Evolutionary conservation across 2,329 filamentous ascomycete species (phyloP), one percentile per base, ranked within the genome.

Genomic region (Sclerotinia subarctica): DNA sequence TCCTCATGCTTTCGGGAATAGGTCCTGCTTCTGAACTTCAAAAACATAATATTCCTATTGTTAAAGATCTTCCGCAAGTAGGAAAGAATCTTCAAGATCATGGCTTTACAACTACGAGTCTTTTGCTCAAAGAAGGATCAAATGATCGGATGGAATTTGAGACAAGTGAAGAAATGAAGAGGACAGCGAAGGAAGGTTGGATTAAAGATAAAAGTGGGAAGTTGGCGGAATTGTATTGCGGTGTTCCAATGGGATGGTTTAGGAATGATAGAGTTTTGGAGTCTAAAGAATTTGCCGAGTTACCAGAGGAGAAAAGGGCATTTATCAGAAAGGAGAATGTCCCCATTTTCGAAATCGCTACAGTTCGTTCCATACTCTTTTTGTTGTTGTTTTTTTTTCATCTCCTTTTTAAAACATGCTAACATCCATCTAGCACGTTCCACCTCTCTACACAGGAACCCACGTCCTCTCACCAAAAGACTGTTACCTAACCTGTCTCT

Each of bases 41-140:
- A 35, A 74, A 74, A 56, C 74, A 83, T 72, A 76, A 79, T 46
- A 88, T 89, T 69, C 77, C 80, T 2, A 78, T 88, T 3, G 72
- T 88, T 44, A 85, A 69, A 3, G 81, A 90, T 72, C 80, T 88
- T 1, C 86, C 87, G 0, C 87, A 90, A 15, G 86, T 91, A n/a
- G 88, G 88, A 52, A 81, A 80, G 56, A 89, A 89, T 76, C 78
- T 89, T 1, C 81, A 85, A 83, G 71, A 81, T 84, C 64, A 84
- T 57, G 63, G 67, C 46, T 74, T 73, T 56, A 68, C 70, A n/a
- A 73, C 68, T 13, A 72, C 81, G 0, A 78, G 78, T 3, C 79
- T 81, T 67, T 77, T 78, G 4, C 79, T 79, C 2, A 66, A 66
- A 21, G 52, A 66, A 49, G 64, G 64, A 35, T 58, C 53, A 5